Evolutionary conservation across 2,329 filamentous ascomycete species (phyloP), one percentile per base, ranked within the genome.

Genomic region (Scytalidium sp.): DNA sequence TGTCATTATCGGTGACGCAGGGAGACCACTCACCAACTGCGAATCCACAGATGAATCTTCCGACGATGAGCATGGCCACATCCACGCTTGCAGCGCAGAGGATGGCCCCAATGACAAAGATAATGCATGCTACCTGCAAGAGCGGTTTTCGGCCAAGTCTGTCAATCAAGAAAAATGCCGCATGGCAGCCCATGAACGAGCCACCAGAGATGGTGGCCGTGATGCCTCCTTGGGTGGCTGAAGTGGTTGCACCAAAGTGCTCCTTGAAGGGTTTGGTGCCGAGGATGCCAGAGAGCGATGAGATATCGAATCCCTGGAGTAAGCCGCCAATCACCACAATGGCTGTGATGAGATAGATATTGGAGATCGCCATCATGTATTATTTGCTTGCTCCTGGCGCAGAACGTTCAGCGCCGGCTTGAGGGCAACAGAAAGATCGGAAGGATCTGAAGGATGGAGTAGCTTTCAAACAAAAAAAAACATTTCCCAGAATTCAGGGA

Each of bases 21-120:
- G n/a, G n/a, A n/a, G 83, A 87, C 66, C 80, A 84, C 64, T 88
- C 87, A 56, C 86, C 86, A 53, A 88, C 84, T 43, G 79, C 79
- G 54, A 88, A 64, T 50, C 85, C 85, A 67, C 87, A 87, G 71
- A 90, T 81, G 64, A 87, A 66, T 59, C 86, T 84, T 44, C 85
- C 85, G 21, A 80, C 82, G 45, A 85, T 78, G 20, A 90, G 74
- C 87, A 84, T 83, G 36, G 70, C 73, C 47, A 85, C 80, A 62
- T 82, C 78, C 58, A 83, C 78, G 4, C 80, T 67, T 10, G 80
- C 76, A 44, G 73, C 76, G 41, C 76, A 71, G 53, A 85, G 49
- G 3, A 66, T 63, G 2, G 70, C 70, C 3, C 69, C 70, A 9
- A 62, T 57, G 23, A 74, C 65, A 72, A 72, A 76, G 57, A 64